Percentiles rank a stretch among this genome's conserved stretches.
Evolutionary conservation across 768 basidiomycete species (phyloP).

Genomic region (Exsudoporus frostii): DNA sequence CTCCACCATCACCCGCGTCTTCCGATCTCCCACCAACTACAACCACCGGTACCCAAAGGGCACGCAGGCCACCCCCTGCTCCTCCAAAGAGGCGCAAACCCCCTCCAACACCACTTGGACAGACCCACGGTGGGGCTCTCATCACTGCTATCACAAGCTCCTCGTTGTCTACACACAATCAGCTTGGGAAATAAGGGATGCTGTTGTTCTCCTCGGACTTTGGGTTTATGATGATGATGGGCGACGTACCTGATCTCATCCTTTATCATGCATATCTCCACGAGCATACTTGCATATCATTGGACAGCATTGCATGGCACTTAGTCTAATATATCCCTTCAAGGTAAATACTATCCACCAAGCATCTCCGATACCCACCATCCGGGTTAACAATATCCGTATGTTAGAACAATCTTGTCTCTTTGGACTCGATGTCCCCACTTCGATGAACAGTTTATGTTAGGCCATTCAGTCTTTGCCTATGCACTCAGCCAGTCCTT

Average conservation of each 20-base stretch:
- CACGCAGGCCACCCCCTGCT: slow-evolving; percentile 59
- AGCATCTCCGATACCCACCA: slow-evolving; percentile 4
- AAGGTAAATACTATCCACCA: slow-evolving; percentile 10
- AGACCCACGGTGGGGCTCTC: slow-evolving; percentile 48
- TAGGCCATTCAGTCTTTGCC: neutral
- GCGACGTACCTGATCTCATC: slow-evolving; percentile 4
- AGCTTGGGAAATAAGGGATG: slow-evolving; percentile 17
- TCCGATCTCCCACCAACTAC: slow-evolving; percentile 14
- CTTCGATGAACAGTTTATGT: neutral
- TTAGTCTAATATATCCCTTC: slow-evolving; percentile 12
- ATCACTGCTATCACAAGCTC: slow-evolving; percentile 56
- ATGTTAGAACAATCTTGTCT: neutral
- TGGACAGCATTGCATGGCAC: slow-evolving; percentile 22
- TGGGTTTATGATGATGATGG: slow-evolving; percentile 2
- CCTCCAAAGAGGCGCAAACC: slow-evolving; percentile 68
- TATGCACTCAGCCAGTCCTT: neutral
- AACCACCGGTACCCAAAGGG: slow-evolving; percentile 23
- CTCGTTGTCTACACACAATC: slow-evolving; percentile 22
- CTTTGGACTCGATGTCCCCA: neutral
- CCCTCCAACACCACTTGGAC: slow-evolving; percentile 60
- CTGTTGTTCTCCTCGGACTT: slow-evolving; percentile 2
- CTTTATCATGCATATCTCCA: slow-evolving; percentile 12
- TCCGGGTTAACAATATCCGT: neutral
- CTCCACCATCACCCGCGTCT: slow-evolving; percentile 18
- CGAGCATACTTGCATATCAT: slow-evolving; percentile 18